A percentile compares a stretch with the other conserved stretches of the same genome.
phyloP scores from a whole-genome alignment of 106 monocot genomes.

The Phalaenopsis equestris region DNA sequence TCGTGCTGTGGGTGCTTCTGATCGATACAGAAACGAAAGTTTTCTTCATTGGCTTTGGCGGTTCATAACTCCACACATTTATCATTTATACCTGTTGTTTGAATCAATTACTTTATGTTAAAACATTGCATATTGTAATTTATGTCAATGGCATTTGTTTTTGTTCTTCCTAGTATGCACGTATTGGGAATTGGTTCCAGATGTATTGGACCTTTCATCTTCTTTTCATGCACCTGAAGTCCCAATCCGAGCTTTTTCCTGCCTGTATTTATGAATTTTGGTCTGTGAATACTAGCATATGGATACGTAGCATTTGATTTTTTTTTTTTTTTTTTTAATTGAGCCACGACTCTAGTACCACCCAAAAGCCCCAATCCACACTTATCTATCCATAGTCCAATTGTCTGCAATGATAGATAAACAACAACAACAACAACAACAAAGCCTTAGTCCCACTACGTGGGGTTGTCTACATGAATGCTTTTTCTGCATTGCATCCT shows the following conservation, averaged over 20 bases:
- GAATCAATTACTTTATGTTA: not conserved
- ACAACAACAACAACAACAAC: too few relatives aligned
- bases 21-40: not conserved
- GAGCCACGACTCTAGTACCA: not conserved
- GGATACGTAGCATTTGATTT: not conserved
- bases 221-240: not conserved
- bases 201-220: not conserved
- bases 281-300: not conserved
- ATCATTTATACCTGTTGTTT: not conserved
- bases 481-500: too few relatives aligned
- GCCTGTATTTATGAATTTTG: not conserved
- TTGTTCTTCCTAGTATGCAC: not conserved
- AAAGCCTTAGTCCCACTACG: too few relatives aligned
- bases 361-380: too few relatives aligned
- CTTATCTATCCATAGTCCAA: too few relatives aligned
- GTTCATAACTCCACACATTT: not conserved
- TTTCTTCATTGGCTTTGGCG: not conserved
- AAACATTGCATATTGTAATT: not conserved
- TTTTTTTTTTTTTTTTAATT: too few relatives aligned
- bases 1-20: not conserved
- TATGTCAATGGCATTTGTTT: not conserved
- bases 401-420: too few relatives aligned
- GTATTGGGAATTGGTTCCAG: not conserved
- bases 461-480: too few relatives aligned
- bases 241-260: not conserved